phyloP scores from a whole-genome alignment of 2,329 filamentous ascomycete species.

The Colletotrichum zoysiae region DNA sequence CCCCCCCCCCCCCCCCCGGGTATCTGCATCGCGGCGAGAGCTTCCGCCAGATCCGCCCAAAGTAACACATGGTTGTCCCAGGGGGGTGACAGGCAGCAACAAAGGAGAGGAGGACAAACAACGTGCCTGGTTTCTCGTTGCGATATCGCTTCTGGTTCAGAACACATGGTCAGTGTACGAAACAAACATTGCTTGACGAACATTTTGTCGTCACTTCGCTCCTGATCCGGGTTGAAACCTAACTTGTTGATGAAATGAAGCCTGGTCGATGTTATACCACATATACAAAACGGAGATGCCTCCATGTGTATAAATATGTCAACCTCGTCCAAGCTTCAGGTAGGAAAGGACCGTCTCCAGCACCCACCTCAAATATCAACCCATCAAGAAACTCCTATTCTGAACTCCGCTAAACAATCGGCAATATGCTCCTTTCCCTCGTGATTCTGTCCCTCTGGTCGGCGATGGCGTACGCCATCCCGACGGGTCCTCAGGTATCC shows the following conservation, averaged over 20 bases:
- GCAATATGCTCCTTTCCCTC: conserved; percentile 1
- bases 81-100: background rate
- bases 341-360: background rate
- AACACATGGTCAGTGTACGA: conserved; percentile 4
- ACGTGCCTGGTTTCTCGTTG: background rate
- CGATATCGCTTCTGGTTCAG: background rate
- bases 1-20: background rate
- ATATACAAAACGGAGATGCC: background rate
- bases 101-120: conserved; percentile 13
- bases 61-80: conserved; percentile 18
- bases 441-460: conserved; percentile 15
- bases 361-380: background rate
- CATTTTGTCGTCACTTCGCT: background rate
- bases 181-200: conserved; percentile 13
- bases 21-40: conserved; percentile 15
- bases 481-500: background rate
- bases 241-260: background rate
- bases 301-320: background rate
- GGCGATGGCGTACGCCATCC: conserved; percentile 11
- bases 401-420: background rate
- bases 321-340: background rate
- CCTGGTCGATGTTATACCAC: background rate
- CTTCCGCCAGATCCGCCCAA: conserved; percentile 12
- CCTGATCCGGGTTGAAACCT: background rate
- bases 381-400: background rate